Evolutionary conservation across 176 grass and related monocot genomes (phyloP).

Genomic region (Neostapfia colusana): DNA sequence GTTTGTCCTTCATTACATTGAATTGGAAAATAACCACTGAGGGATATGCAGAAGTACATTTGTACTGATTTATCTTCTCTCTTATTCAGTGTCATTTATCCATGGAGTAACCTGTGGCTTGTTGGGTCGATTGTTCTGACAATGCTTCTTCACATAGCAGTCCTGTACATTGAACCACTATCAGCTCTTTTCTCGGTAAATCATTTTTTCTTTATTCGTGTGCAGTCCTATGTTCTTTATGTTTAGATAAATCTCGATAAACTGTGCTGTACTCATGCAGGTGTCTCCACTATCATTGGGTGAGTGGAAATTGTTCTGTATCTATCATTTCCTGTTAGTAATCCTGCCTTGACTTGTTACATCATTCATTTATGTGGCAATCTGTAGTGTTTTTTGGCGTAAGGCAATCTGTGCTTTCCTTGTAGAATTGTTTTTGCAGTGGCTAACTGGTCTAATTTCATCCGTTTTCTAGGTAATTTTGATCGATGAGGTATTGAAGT

Average conservation of each 20-base stretch:
- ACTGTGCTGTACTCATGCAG: slow-evolving; percentile 50
- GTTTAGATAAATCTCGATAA: slow-evolving; percentile 6
- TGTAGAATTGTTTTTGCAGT: background rate
- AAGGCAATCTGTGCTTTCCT: background rate
- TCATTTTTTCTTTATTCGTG: slow-evolving; percentile 32
- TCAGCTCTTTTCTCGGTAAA: slow-evolving; percentile 94
- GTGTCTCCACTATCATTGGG: slow-evolving; percentile 87
- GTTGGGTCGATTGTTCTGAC: slow-evolving; percentile 89
- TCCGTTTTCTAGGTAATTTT: slow-evolving; percentile 57
- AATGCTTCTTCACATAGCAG: slow-evolving; percentile 81
- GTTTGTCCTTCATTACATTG: background rate
- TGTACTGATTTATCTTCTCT: slow-evolving; percentile 25
- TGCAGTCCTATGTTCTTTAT: slow-evolving; percentile 9
- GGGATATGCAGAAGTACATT: slow-evolving; percentile 15
- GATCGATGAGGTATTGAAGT: slow-evolving; percentile 73
- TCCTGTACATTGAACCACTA: slow-evolving; percentile 82
- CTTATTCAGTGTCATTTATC: slow-evolving; percentile 72
- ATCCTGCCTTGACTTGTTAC: slow-evolving; percentile 27
- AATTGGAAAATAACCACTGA: slow-evolving; percentile 8
- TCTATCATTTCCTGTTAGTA: slow-evolving; percentile 92
- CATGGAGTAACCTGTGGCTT: slow-evolving; percentile 98
- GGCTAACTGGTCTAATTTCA: slow-evolving; percentile 15
- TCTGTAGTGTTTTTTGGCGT: background rate
- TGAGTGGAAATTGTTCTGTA: slow-evolving; percentile 95
- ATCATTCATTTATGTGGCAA: slow-evolving; percentile 12